These are phyloP conservation scores for Lactuca saligna DNA, from an alignment of 129 eudicot species.

Conservation along the genomic window DNA sequence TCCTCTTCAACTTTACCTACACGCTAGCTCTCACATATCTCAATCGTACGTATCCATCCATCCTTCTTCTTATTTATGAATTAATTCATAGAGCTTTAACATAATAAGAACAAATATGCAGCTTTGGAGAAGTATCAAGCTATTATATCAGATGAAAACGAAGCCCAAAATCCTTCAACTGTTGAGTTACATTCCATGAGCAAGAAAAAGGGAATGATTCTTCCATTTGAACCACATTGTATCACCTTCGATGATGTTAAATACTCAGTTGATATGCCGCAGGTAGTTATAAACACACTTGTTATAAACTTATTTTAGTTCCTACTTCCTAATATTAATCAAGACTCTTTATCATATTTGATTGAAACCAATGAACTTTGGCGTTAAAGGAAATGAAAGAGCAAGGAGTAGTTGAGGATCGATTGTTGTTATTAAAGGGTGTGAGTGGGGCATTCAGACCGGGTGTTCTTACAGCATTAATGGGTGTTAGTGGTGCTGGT, in stretches of 20 bases:
- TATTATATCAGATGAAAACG: constrained; percentile 17
- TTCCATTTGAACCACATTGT: constrained; percentile 65
- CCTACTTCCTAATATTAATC: no score
- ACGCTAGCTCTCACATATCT: constrained; percentile 40
- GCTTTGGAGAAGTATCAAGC: constrained; percentile 51
- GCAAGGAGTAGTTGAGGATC: neutral
- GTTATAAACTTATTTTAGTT: neutral
- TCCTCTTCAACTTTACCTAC: constrained; percentile 37
- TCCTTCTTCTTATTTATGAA: neutral
- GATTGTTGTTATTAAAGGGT: neutral
- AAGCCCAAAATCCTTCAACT: constrained; percentile 6
- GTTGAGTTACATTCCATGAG: constrained; percentile 14
- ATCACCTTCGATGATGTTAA: constrained; percentile 58
- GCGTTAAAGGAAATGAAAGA: neutral
- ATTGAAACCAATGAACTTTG: neutral
- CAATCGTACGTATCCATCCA: constrained; percentile 6
- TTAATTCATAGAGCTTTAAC: neutral
- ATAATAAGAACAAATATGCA: constrained; percentile 13
- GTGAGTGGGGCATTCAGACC: neutral
- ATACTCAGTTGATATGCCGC: constrained; percentile 77
- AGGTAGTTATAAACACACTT: constrained; percentile 23
- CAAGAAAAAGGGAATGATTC: constrained; percentile 47
- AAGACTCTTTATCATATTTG: no score
- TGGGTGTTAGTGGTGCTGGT: neutral
- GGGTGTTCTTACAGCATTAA: neutral